Evolutionary conservation across 2,329 filamentous ascomycete genomes (phyloP).

Genomic region (Cladobotryum mycophilum): DNA sequence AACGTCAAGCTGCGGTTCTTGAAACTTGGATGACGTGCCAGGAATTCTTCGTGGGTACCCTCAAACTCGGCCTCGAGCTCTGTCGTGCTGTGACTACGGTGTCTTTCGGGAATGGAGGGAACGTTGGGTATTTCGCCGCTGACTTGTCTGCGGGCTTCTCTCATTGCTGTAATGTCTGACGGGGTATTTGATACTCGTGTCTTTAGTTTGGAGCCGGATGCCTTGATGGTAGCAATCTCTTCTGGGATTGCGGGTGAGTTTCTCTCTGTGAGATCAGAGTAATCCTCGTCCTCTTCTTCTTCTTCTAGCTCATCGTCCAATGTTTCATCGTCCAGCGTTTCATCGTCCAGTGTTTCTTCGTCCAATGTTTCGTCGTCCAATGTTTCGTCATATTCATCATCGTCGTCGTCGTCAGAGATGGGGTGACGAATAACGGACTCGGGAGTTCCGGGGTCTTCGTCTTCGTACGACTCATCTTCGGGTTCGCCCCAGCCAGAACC

Average conservation of each 20-base stretch:
- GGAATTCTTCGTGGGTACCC: slow-evolving; percentile 34
- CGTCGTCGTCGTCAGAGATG: slow-evolving; percentile 42
- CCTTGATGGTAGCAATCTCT: slow-evolving; percentile 79
- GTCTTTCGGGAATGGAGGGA: slow-evolving; percentile 55
- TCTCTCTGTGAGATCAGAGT: slow-evolving; percentile 13
- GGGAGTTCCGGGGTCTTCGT: slow-evolving; percentile 63
- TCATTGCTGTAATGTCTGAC: slow-evolving; percentile 77
- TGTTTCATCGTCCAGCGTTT: slow-evolving; percentile 17
- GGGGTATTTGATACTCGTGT: slow-evolving; percentile 83
- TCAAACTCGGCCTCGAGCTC: slow-evolving; percentile 37
- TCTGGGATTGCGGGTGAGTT: slow-evolving; percentile 69
- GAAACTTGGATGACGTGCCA: slow-evolving; percentile 64
- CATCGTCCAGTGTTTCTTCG: slow-evolving; percentile 5
- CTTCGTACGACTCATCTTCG: slow-evolving; percentile 47
- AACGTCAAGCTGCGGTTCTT: slow-evolving; percentile 79
- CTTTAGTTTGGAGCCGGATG: slow-evolving; percentile 79
- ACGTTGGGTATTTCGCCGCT: slow-evolving; percentile 63
- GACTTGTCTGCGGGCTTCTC: slow-evolving; percentile 76
- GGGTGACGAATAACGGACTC: slow-evolving; percentile 86
- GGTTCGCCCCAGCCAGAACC: slow-evolving; percentile 55
- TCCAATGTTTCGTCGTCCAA: neutral
- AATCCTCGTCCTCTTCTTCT: slow-evolving; percentile 32
- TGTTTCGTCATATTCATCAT: slow-evolving; percentile 24
- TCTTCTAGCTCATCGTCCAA: slow-evolving; percentile 30
- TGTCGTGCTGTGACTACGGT: slow-evolving; percentile 48